Conservation (phyloP, 1,139 yeast genomes). For the Scheffersomyces quercinus region DNA sequence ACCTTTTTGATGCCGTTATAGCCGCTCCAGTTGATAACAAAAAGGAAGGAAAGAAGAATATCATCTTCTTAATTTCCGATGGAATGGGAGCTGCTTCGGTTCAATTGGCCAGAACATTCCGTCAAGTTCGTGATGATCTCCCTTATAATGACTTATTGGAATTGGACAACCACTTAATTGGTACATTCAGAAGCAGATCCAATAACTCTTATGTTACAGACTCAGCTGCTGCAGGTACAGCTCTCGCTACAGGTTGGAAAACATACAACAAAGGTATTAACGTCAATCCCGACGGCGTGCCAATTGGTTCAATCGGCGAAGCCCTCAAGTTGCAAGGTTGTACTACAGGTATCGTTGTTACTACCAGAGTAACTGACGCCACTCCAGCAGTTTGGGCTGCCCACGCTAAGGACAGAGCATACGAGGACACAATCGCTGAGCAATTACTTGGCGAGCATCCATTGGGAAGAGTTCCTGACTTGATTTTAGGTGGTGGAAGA, state of each 20-base stretch:
- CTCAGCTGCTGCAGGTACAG: slow-evolving; percentile 95
- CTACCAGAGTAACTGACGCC: slow-evolving; percentile 79
- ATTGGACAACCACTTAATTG: slow-evolving; percentile 68
- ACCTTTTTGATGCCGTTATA: neutral
- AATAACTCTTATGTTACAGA: slow-evolving; percentile 74
- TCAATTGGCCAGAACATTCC: slow-evolving; percentile 70
- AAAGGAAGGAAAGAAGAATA: slow-evolving; percentile 45
- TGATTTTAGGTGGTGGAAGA: slow-evolving; percentile 88
- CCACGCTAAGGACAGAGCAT: slow-evolving; percentile 69
- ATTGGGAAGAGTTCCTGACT: slow-evolving; percentile 74
- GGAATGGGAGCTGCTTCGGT: slow-evolving; percentile 91
- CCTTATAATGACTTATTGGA: slow-evolving; percentile 53
- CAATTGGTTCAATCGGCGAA: slow-evolving; percentile 83
- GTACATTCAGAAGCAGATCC: slow-evolving; percentile 78
- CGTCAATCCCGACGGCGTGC: slow-evolving; percentile 57
- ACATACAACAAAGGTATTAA: slow-evolving; percentile 85
- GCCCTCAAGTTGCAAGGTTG: slow-evolving; percentile 79
- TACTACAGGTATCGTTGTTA: slow-evolving; percentile 81
- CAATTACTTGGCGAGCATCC: slow-evolving; percentile 82
- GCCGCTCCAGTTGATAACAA: slow-evolving; percentile 1
- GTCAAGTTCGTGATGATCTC: slow-evolving; percentile 56
- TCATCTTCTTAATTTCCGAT: slow-evolving; percentile 85
- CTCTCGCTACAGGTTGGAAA: slow-evolving; percentile 77
- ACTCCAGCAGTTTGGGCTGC: slow-evolving; percentile 88
- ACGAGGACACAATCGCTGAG: slow-evolving; percentile 81